Conservation (phyloP, 495 filamentous ascomycete species). For the Penicillium herquei region DNA sequence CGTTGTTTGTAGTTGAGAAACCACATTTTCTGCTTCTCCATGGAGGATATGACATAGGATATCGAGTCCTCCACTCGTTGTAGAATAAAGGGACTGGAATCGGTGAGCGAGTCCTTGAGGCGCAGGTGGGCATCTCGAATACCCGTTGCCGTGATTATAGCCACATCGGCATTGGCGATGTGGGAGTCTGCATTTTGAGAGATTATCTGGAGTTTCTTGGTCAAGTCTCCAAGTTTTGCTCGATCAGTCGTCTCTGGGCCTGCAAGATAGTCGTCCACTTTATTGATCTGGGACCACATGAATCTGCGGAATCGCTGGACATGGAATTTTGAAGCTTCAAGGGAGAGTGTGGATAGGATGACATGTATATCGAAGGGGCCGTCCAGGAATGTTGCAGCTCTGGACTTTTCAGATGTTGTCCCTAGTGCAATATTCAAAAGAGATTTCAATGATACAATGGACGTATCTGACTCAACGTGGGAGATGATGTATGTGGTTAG, state of each 20-base stretch:
- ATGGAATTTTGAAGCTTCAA: conserved; percentile 15
- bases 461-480: conserved; percentile 9
- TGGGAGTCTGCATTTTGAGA: conserved; percentile 15
- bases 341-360: conserved; percentile 12
- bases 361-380: conserved; percentile 15
- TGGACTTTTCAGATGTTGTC: not conserved
- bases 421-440: conserved; percentile 9
- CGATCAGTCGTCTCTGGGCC: conserved; percentile 11
- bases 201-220: conserved; percentile 14
- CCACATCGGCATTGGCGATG: conserved; percentile 12
- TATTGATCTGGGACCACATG: conserved; percentile 16
- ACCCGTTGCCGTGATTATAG: conserved; percentile 10
- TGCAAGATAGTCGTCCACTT: conserved; percentile 11
- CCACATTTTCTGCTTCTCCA: conserved; percentile 17
- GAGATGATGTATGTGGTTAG: conserved; percentile 16
- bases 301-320: conserved; percentile 13
- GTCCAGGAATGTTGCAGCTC: conserved; percentile 7
- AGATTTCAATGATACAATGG: conserved; percentile 9
- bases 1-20: conserved; percentile 17
- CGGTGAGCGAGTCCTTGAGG: not conserved
- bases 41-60: conserved; percentile 9
- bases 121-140: conserved; percentile 7
- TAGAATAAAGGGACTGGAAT: conserved; percentile 6
- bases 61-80: conserved; percentile 9
- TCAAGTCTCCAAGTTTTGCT: conserved; percentile 9